Evolutionary conservation across 2,329 filamentous ascomycete species (phyloP), one percentile per base, ranked within the genome.

Genomic region (Uncinocarpus reesii): DNA sequence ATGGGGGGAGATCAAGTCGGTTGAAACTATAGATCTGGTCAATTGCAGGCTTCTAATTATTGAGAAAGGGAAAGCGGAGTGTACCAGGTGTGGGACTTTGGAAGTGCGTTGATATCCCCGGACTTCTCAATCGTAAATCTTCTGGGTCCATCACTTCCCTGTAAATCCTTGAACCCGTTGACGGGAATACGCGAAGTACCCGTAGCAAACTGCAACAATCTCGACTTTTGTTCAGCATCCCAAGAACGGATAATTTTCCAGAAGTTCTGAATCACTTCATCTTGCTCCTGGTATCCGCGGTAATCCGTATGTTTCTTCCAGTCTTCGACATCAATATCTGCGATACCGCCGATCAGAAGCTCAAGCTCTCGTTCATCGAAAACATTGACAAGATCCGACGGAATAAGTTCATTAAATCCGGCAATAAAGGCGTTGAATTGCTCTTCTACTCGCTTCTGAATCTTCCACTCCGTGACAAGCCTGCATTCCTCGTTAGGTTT

Each of bases 221-320:
- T 83, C 47, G 87, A 95, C 74, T 98, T 98, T 69, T 98, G 92
- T 68, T 98, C 92, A 23, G 92, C 88, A 65, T 98, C 92, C 92
- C 92, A 98, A 53, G 80, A 86, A 56, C 90, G 83, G 56, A 98
- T 92, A 51, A 79, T 75, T 74, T 95, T 89, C 92, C 92, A 98
- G 78, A 98, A 98, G 74, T 93, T 89, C 67, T 93, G 86, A 56
- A 98, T 92, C 21, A 98, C 92, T 62, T 95, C 87, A 60, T 98
- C 92, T 49, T 83, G 88, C 70, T 98, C 92, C 7, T 93, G 95
- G 76, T 98, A 98, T 47, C 92, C 92, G 58, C 92, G 84, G 69
- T 98, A 98, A 64, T 98, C 92, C 40, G 92, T 98, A 71, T 98
- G 92, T 75, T 98, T 98, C 83, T 98, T 96, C 92, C 92, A 98